Evolutionary conservation across 345 rosid genomes (phyloP).

Genomic region (Gossypium australe): DNA sequence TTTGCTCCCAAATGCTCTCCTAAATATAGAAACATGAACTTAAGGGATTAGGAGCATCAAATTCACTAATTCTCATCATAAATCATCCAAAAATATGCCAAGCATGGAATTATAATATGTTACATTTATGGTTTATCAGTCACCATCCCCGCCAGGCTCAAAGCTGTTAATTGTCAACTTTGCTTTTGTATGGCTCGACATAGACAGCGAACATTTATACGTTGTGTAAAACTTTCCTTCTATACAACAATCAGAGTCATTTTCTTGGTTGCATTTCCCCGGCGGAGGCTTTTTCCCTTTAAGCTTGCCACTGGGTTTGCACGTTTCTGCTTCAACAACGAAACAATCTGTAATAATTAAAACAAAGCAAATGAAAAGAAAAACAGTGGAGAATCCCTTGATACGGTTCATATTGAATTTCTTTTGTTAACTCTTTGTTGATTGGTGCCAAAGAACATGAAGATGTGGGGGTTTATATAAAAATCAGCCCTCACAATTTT

Average conservation of each 20-base stretch:
- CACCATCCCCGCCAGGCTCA: too few relatives aligned
- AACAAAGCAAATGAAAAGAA: neutral
- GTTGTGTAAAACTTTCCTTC: neutral
- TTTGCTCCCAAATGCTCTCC: too few relatives aligned
- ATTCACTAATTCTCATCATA: too few relatives aligned
- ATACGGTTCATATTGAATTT: neutral
- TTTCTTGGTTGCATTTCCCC: neutral
- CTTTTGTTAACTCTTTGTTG: neutral
- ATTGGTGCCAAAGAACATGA: neutral
- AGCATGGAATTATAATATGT: too few relatives aligned
- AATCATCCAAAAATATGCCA: too few relatives aligned
- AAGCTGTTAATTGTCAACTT: neutral
- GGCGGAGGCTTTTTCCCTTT: neutral
- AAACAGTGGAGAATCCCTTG: neutral
- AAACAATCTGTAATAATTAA: neutral
- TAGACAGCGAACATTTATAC: neutral
- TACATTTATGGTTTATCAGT: too few relatives aligned
- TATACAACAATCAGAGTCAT: neutral
- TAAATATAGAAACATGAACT: too few relatives aligned
- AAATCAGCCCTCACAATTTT: neutral
- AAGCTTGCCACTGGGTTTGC: neutral
- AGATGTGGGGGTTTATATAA: neutral
- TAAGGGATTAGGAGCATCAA: too few relatives aligned
- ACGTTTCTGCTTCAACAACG: too few relatives aligned
- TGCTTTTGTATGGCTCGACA: neutral